Evolutionary conservation across 2,329 filamentous ascomycete genomes (phyloP), one percentile per base, ranked within the genome.

Genomic region (Fusarium sp.): DNA sequence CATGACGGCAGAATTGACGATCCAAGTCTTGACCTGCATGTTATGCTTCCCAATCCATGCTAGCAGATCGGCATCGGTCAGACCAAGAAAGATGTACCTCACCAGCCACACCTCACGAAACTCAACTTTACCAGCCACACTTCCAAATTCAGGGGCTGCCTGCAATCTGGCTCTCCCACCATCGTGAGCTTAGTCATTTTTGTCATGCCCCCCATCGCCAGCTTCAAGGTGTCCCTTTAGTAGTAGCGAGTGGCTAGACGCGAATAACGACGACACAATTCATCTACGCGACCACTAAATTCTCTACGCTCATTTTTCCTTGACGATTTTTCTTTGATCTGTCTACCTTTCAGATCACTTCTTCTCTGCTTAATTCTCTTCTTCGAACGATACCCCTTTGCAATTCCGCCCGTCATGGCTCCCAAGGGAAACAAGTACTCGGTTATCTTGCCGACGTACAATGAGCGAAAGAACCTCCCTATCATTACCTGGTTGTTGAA

Each of bases 371-470:
- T 46, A 26, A 28, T 43, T 21, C 37, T 26, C n/a, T n/a, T 31
- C 43, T 52, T 58, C 48, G 28, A 56, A 56, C 56, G 21, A 51
- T 50, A 58, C 45, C 46, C 58, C 55, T 37, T 61, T 52, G 31
- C 54, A 56, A 68, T 23, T 41, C 53, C 56, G 34, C 28, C 50
- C 71, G 72, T 72, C 74, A 88, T 88, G 86, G 84, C 85, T 26
- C 37, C 57, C 60, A 84, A 83, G 74, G 65, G 76, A 75, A 77
- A 96, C 86, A 97, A 95, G 84, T 99, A 98, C 88, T 97, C 95
- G 73, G 91, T 99, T 79, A 95, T 99, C 79, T 89, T 99, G 71
- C 96, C 96, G 61, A 99, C 96, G 67, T 99, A 97, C 89, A 98
- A 99, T 81, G 96, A 99, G 88, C 93, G 96, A 79, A 90, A 90